Evolutionary conservation across 2,329 filamentous ascomycete species (phyloP).

Genomic region (Trichophyton schoenleinii): DNA sequence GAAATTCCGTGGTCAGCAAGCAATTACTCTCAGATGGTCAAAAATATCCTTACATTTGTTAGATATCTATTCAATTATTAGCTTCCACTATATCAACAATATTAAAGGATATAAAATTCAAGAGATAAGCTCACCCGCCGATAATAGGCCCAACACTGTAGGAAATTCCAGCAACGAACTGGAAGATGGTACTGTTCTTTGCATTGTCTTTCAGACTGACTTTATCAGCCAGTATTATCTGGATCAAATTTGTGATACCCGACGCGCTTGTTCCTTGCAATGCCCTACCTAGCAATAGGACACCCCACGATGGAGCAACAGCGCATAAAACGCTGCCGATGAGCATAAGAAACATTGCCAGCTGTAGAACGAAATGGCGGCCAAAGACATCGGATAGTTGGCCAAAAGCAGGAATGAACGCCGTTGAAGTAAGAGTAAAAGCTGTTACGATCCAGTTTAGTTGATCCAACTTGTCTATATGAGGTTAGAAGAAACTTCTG

Average conservation of each 20-base stretch:
- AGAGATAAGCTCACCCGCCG: constrained; percentile 33
- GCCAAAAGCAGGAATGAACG: constrained; percentile 54
- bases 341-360: constrained; percentile 44
- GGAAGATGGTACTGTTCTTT: constrained; percentile 50
- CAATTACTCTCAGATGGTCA: constrained; percentile 23
- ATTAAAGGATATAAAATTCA: background rate
- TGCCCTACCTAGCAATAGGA: constrained; percentile 51
- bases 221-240: constrained; percentile 52
- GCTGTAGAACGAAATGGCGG: constrained; percentile 46
- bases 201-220: constrained; percentile 51
- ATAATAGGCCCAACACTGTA: constrained; percentile 51
- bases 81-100: background rate
- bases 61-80: constrained; percentile 18
- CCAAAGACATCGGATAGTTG: constrained; percentile 55
- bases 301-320: constrained; percentile 42
- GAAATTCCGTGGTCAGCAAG: constrained; percentile 31
- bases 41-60: constrained; percentile 18
- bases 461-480: constrained; percentile 40
- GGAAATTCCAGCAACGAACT: constrained; percentile 46
- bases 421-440: constrained; percentile 55
- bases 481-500: background rate
- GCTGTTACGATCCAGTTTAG: constrained; percentile 59
- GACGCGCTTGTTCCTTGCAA: constrained; percentile 52
- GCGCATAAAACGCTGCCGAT: constrained; percentile 52
- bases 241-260: constrained; percentile 48